Conservation (phyloP, 1,284 basidiomycete species). For the Apiotrichum porosum region DNA sequence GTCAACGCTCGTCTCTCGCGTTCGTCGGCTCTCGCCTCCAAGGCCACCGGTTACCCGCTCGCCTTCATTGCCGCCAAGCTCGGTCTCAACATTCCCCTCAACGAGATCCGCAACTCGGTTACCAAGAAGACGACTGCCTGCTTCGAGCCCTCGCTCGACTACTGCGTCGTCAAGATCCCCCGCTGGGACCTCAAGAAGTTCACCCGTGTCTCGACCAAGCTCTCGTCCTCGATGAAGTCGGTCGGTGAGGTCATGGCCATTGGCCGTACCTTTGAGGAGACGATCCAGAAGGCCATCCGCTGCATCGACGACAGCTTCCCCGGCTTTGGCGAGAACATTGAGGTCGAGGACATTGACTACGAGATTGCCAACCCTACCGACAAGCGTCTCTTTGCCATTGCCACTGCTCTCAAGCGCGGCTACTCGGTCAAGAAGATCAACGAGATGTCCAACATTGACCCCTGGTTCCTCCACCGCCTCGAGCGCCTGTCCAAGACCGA, state of each 20-base stretch:
- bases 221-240: slow-evolving; percentile 96
- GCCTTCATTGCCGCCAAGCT: slow-evolving; percentile 98
- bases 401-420: slow-evolving; percentile 89
- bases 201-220: slow-evolving; percentile 75
- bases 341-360: slow-evolving; percentile 75
- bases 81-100: slow-evolving; percentile 91
- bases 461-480: slow-evolving; percentile 92
- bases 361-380: slow-evolving; percentile 62
- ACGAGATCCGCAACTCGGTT: slow-evolving; percentile 96
- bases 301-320: slow-evolving; percentile 91
- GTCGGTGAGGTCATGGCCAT: slow-evolving; percentile 99
- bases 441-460: slow-evolving; percentile 95
- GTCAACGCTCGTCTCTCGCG: slow-evolving; percentile 99
- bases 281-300: slow-evolving; percentile 94
- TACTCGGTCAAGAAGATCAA: slow-evolving; percentile 94
- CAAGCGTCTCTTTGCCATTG: slow-evolving; percentile 94
- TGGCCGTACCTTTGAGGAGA: slow-evolving; percentile 96
- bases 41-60: slow-evolving; percentile 96
- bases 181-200: slow-evolving; percentile 99
- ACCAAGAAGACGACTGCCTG: slow-evolving; percentile 95
- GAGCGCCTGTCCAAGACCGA: slow-evolving; percentile 79
- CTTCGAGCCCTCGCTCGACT: slow-evolving; percentile 97
- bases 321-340: slow-evolving; percentile 70
- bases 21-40: slow-evolving; percentile 94
- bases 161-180: slow-evolving; percentile 96